Conservation (phyloP, 2,329 filamentous ascomycete genomes). For the Pyricularia grisea region DNA sequence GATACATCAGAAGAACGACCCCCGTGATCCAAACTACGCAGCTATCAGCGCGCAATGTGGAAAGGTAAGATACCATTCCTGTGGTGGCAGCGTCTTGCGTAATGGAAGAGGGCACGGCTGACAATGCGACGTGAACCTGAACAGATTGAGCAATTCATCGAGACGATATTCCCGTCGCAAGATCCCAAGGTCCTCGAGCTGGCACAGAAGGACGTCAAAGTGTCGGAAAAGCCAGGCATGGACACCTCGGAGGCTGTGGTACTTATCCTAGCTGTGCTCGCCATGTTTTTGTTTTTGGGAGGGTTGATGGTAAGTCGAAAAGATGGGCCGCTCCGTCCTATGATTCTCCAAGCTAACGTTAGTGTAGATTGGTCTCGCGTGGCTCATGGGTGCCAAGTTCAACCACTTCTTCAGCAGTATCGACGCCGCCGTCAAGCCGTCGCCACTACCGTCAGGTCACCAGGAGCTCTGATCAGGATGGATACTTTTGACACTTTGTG, state of each 20-base stretch:
- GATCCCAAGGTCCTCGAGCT: constrained; percentile 44
- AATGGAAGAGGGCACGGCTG: constrained; percentile 1
- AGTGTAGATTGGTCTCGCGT: constrained; percentile 64
- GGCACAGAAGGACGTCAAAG: constrained; percentile 33
- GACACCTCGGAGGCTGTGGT: constrained; percentile 53
- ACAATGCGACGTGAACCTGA: neutral
- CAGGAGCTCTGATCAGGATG: constrained; percentile 19
- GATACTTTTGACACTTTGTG: neutral
- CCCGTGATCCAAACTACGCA: constrained; percentile 83
- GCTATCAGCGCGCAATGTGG: constrained; percentile 86
- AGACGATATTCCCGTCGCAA: constrained; percentile 82
- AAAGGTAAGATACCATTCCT: constrained; percentile 43
- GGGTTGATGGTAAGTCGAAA: constrained; percentile 64
- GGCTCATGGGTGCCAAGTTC: constrained; percentile 72
- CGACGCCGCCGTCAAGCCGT: constrained; percentile 10
- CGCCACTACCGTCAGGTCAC: constrained; percentile 11
- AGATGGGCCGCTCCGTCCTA: neutral
- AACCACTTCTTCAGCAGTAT: constrained; percentile 57
- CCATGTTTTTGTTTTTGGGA: constrained; percentile 63
- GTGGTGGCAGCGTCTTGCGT: neutral
- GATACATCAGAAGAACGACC: constrained; percentile 92
- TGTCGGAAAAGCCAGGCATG: constrained; percentile 32
- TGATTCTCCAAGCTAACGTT: neutral
- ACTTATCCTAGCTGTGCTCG: constrained; percentile 57
- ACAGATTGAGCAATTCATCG: constrained; percentile 91